A percentile compares a stretch with the other conserved stretches of the same genome.
Evolutionary conservation across 2,329 filamentous ascomycete species (phyloP).

Genomic region (Xenosphaeropsis pyriputrescens): DNA sequence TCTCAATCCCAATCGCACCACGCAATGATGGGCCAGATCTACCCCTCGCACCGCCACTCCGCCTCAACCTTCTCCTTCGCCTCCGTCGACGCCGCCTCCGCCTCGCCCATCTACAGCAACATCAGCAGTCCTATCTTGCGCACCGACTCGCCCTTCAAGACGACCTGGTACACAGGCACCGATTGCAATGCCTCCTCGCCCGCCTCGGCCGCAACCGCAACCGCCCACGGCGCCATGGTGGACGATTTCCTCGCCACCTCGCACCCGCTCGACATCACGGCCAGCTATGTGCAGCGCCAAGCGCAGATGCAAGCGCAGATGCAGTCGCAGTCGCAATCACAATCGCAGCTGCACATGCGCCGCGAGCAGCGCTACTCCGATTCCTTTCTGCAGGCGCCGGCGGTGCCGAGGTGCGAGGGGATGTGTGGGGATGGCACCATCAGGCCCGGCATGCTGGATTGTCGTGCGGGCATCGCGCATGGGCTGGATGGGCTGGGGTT

Average conservation of each 20-base stretch:
- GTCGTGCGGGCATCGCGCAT: neutral
- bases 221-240: too few relatives aligned
- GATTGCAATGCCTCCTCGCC: too few relatives aligned
- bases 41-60: too few relatives aligned
- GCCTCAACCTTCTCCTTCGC: neutral
- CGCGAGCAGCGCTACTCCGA: neutral
- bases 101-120: slow-evolving; percentile 12
- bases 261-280: slow-evolving; percentile 10
- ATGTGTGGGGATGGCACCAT: neutral
- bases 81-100: slow-evolving; percentile 2
- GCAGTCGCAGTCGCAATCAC: too few relatives aligned
- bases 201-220: slow-evolving; percentile 8
- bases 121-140: slow-evolving; percentile 3
- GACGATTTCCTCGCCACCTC: slow-evolving; percentile 11
- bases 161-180: too few relatives aligned
- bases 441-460: neutral
- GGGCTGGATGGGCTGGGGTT: too few relatives aligned
- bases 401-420: neutral
- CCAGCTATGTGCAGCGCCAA: slow-evolving; percentile 9
- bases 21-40: neutral
- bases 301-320: neutral
- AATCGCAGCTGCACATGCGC: neutral
- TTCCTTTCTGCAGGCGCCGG: neutral
- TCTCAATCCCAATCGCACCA: neutral
- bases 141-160: slow-evolving; percentile 7